Evolutionary conservation across 2,329 filamentous ascomycete species (phyloP).

Genomic region (Curvularia verruculosa): DNA sequence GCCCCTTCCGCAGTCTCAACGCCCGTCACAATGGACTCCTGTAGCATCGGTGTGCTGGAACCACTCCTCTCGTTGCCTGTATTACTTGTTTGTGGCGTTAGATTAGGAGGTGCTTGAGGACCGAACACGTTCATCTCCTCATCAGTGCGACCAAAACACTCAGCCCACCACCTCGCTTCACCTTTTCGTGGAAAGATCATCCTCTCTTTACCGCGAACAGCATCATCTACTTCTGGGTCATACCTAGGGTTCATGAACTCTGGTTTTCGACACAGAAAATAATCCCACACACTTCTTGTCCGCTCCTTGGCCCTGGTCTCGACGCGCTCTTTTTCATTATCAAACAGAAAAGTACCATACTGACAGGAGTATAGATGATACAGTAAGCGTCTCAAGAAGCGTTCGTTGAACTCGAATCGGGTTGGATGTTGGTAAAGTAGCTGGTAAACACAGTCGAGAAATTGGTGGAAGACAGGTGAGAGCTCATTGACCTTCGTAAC

Average conservation of each 20-base stretch:
- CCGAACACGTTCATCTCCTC: conserved; percentile 83
- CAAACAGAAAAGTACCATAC: conserved; percentile 95
- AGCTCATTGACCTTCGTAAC: conserved; percentile 87
- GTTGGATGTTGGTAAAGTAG: conserved; percentile 82
- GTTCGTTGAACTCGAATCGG: conserved; percentile 95
- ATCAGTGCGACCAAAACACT: conserved; percentile 83
- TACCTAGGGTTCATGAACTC: conserved; percentile 87
- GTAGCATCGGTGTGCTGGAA: conserved; percentile 33
- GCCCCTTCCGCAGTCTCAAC: conserved; percentile 43
- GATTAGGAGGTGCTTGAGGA: conserved; percentile 31
- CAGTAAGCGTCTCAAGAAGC: conserved; percentile 84
- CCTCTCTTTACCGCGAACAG: conserved; percentile 77
- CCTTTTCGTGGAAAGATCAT: conserved; percentile 79
- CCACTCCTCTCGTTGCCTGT: conserved; percentile 32
- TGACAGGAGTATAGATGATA: conserved; percentile 97
- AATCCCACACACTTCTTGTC: conserved; percentile 92
- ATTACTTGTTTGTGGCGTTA: conserved; percentile 40
- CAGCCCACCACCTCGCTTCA: conserved; percentile 92
- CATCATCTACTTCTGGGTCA: conserved; percentile 76
- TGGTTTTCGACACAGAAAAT: conserved; percentile 79
- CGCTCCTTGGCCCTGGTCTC: conserved; percentile 71
- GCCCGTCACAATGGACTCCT: conserved; percentile 45
- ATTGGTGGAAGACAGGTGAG: conserved; percentile 96
- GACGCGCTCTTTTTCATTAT: conserved; percentile 86
- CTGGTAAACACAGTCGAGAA: conserved; percentile 93